A percentile compares a stretch with the other conserved stretches of the same genome.
Evolutionary conservation across 176 grass and related monocot species (phyloP).

Genomic region (Aegilops sharonensis): DNA sequence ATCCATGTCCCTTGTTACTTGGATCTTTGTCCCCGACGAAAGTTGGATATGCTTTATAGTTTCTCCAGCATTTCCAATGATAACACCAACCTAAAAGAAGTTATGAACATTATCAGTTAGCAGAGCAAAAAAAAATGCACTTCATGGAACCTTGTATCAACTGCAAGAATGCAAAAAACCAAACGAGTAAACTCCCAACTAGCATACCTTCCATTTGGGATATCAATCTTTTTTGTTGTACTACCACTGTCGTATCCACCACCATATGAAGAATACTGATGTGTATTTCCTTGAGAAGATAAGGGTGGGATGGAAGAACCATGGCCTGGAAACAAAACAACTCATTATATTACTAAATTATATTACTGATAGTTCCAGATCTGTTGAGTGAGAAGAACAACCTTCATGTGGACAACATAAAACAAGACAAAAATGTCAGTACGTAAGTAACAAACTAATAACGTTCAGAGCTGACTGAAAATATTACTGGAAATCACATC

Average conservation of each 20-base stretch:
- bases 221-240: conserved; percentile 77
- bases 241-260: conserved; percentile 45
- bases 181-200: neutral
- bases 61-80: conserved; percentile 89
- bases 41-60: conserved; percentile 83
- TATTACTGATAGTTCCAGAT: neutral
- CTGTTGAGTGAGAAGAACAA: neutral
- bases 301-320: conserved; percentile 47
- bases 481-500: neutral
- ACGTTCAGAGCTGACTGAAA: neutral
- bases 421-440: neutral
- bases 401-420: neutral
- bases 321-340: conserved; percentile 40
- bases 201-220: conserved; percentile 80
- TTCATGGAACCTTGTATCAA: neutral
- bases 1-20: conserved; percentile 88
- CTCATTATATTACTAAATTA: neutral
- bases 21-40: conserved; percentile 81
- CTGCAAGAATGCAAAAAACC: neutral
- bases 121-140: neutral
- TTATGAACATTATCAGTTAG: neutral
- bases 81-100: conserved; percentile 75
- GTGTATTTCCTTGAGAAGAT: conserved; percentile 55
- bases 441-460: neutral
- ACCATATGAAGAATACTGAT: conserved; percentile 67